Base-by-base conservation (phyloP, 2,329 filamentous ascomycete species). In the Achaetomium macrosporum region DNA sequence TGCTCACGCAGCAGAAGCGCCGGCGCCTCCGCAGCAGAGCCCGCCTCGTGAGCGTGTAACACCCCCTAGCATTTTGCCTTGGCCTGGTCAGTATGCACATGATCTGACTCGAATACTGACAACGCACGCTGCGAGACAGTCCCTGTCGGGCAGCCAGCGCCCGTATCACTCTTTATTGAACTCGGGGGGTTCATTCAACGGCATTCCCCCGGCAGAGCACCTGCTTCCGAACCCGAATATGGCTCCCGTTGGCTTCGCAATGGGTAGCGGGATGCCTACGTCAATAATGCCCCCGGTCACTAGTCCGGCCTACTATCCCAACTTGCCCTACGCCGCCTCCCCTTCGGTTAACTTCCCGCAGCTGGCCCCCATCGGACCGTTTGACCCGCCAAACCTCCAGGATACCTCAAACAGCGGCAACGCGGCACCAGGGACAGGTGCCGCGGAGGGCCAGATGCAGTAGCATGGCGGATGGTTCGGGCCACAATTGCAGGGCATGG, bases 31-130 rank as follows among this genome's bases (percentile, higher is more conserved):
- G 36, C 59, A 61, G 42, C 55, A 57, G 36, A 54, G 53, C 50
- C 48, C 57, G 43, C 43, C 54, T 43, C 57, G 56, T 53, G 58
- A 60, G 33, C 55, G 57, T 51, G 56, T 57, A 59, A 59, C 53
- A 50, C 35, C 52, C 52, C 54, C 57, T 15, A 44, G 42, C 37
- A 5, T 47, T 40, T 40, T 39, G 42, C 55, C 30, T 45, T 50
- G 50, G 48, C 51, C 48, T 53, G 49, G 29, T 31, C 36, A 36
- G 15, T 53, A 33, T 36, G 12, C 51, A 29, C 42, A 42, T 31
- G 46, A 52, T 54, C 17, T 41, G 33, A 47, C 49, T 39, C 44
- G 39, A 50, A 47, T 53, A 51, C 55, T 59, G 53, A 57, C 57
- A 47, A 41, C 39, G 17, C 46, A 41, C 19, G 30, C 51, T 15